phyloP scores from a whole-genome alignment of 176 grass and related monocot genomes.

The Ampelocalamus luodianensis region DNA sequence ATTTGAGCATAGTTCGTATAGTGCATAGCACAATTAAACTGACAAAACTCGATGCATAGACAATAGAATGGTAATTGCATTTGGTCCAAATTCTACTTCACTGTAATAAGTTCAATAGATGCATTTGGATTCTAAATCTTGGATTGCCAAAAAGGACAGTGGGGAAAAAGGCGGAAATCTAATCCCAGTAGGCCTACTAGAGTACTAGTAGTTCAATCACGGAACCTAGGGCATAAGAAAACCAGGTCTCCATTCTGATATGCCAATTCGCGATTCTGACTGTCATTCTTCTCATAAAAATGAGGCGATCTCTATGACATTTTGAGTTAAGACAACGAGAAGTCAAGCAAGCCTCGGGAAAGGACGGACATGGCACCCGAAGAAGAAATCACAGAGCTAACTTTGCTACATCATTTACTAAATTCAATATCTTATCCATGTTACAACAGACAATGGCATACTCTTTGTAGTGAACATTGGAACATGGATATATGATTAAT shows the following conservation, averaged over 20 bases:
- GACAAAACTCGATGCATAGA: neutral
- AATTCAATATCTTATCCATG: neutral
- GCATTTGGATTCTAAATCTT: neutral
- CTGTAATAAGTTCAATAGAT: neutral
- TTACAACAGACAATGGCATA: neutral
- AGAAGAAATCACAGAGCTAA: neutral
- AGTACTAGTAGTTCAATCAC: neutral
- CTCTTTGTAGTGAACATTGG: neutral
- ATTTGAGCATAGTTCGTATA: constrained; percentile 4
- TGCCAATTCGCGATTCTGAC: neutral
- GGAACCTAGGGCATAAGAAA: neutral
- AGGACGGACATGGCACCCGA: neutral
- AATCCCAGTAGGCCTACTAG: neutral
- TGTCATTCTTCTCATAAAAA: neutral
- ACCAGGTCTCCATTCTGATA: neutral
- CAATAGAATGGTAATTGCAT: neutral
- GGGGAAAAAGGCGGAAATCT: neutral
- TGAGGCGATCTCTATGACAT: neutral
- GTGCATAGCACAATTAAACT: neutral
- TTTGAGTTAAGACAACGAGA: neutral
- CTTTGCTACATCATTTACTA: neutral
- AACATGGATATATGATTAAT: neutral
- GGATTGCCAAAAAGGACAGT: neutral
- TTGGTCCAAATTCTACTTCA: constrained; percentile 1
- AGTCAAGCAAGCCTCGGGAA: neutral